phyloP scores from a whole-genome alignment of 495 filamentous ascomycete species.

The Parathielavia hyrcaniae region DNA sequence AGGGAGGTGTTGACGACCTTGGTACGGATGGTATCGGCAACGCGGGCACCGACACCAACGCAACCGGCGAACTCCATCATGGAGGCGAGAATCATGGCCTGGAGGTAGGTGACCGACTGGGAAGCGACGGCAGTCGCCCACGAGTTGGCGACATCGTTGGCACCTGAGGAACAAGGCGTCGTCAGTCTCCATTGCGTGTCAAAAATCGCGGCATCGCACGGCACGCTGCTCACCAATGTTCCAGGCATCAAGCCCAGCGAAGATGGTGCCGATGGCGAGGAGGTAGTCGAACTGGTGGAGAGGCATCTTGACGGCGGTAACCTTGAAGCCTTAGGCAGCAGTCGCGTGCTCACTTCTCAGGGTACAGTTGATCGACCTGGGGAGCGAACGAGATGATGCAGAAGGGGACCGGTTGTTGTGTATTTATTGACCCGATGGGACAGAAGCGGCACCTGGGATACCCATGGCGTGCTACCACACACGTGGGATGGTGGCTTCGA shows the following conservation, averaged over 20 bases:
- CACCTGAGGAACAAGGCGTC: slow-evolving; percentile 24
- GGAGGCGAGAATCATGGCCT: slow-evolving; percentile 62
- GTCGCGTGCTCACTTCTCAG: slow-evolving; percentile 9
- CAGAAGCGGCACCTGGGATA: not conserved
- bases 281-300: slow-evolving; percentile 61
- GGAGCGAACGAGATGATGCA: slow-evolving; percentile 5
- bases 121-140: slow-evolving; percentile 68
- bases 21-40: slow-evolving; percentile 61
- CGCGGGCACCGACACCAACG: slow-evolving; percentile 56
- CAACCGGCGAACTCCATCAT: slow-evolving; percentile 64
- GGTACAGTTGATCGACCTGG: slow-evolving; percentile 8
- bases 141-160: slow-evolving; percentile 73
- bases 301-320: slow-evolving; percentile 20
- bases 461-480: not conserved
- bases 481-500: slow-evolving; percentile 1
- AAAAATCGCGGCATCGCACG: not conserved
- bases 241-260: slow-evolving; percentile 67
- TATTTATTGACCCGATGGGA: slow-evolving; percentile 9
- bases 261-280: slow-evolving; percentile 69
- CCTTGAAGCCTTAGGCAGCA: not conserved
- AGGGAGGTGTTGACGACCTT: slow-evolving; percentile 52
- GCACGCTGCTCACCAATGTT: slow-evolving; percentile 49
- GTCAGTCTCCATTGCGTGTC: not conserved
- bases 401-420: slow-evolving; percentile 2
- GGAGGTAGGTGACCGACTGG: slow-evolving; percentile 56